Base-by-base conservation (phyloP, 495 filamentous ascomycete genomes). In the Xylaria bambusicola region DNA sequence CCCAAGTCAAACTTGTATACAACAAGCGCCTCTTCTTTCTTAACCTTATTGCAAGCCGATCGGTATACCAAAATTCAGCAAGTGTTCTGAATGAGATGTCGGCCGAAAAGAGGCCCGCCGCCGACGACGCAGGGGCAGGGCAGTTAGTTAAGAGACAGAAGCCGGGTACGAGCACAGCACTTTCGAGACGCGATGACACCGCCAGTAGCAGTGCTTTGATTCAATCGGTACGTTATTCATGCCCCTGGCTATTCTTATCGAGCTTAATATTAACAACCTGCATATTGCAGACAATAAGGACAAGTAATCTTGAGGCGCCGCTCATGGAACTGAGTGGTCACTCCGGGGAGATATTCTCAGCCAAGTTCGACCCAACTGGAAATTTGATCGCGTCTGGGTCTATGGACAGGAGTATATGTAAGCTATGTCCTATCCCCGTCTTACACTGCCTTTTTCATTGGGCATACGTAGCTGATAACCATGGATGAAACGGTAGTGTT, bases 111-210 rank as follows among this genome's bases (percentile, higher is more conserved):
- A 84, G 95, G 59, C 90, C 91, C 41, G 92, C 92, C 20, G 84
- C 88, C 38, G 85, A 87, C 56, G 86, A 87, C 42, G 92, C 93
- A 64, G 86, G 86, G 60, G 82, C 84, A n/a, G 85, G 86, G 3
- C 90, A 96, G 71, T 77, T 92, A 52, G 88, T 97, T 61, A 98
- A 97, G 75, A 81, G 93, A 69, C 93, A 93, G 71, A 94, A 93
- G 67, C 77, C 92, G 47, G 85, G 86, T 36, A 82, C 83, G 49
- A 83, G 82, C 71, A 81, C 77, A 58, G 78, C 81, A 54, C 73
- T 84, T 79, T 67, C 81, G 80, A 67, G 85, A 80, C 58, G 77
- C 86, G 89, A 90, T 77, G 84, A 84, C 57, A 80, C 81, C n/a
- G 77, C 81, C 26, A 81, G 84, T 52, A 85, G 88, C 46, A 59